Percentiles rank a stretch among this genome's conserved stretches.
These are phyloP conservation scores for Ceratopteris richardii DNA, from an alignment of 75 land plant species.

Conservation along the genomic window DNA sequence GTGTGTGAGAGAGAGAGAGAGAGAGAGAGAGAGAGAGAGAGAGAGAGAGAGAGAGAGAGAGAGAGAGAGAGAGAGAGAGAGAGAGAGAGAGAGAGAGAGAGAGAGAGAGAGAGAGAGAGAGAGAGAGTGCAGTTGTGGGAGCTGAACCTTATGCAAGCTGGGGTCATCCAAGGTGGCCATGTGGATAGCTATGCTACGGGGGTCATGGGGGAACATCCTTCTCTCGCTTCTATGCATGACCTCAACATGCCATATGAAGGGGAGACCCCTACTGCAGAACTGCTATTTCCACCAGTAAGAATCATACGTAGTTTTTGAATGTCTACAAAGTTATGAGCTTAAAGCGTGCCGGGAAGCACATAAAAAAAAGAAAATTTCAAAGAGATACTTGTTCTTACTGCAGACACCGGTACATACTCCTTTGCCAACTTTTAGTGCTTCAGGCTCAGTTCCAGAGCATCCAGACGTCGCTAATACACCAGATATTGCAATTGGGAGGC, in stretches of 20 bases:
- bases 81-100: too few relatives aligned
- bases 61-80: too few relatives aligned
- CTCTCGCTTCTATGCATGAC: conserved; percentile 65
- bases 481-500: conserved; percentile 58
- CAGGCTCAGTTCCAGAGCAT: conserved; percentile 28
- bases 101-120: too few relatives aligned
- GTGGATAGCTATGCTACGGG: conserved; percentile 30
- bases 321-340: neutral
- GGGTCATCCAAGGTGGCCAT: conserved; percentile 39
- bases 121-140: conserved; percentile 92
- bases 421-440: conserved; percentile 55
- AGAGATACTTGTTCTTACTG: neutral
- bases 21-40: too few relatives aligned
- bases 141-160: conserved; percentile 89
- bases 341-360: neutral
- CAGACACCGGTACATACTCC: conserved; percentile 63
- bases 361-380: too few relatives aligned
- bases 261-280: conserved; percentile 88
- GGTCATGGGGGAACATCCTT: conserved; percentile 17
- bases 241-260: conserved; percentile 93
- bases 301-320: neutral
- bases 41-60: too few relatives aligned
- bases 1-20: too few relatives aligned
- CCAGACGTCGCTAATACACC: conserved; percentile 27
- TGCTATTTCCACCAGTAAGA: conserved; percentile 80